Percentiles rank a stretch among this genome's conserved stretches.
Evolutionary conservation across 257 asterid species (phyloP).

Genomic region (Fraxinus pennsylvanica): DNA sequence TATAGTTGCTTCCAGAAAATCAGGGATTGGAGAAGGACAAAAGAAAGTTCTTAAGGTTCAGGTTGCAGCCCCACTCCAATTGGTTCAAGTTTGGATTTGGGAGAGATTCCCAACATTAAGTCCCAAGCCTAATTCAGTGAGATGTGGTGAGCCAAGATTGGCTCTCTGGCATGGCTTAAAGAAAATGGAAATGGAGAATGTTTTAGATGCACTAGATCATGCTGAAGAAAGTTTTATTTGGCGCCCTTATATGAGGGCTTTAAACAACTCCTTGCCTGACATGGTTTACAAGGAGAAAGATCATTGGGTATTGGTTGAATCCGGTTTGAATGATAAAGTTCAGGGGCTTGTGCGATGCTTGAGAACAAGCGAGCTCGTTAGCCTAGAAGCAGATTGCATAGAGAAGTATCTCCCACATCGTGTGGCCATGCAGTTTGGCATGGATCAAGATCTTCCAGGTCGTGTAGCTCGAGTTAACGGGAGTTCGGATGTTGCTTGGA

Average conservation of each 20-base stretch:
- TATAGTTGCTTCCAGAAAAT: not conserved
- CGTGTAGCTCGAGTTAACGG: conserved; percentile 1
- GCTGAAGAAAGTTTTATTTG: conserved; percentile 23
- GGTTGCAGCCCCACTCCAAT: conserved; percentile 24
- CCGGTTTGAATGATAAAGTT: conserved; percentile 16
- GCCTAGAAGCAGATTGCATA: conserved; percentile 34
- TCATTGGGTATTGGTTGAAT: conserved; percentile 15
- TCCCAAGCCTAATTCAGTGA: conserved; percentile 14
- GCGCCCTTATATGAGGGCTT: conserved; percentile 35
- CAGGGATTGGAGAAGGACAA: not conserved
- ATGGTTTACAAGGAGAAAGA: conserved; percentile 20
- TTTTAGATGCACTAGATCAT: conserved; percentile 9
- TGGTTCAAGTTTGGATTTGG: conserved; percentile 51
- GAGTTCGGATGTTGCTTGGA: conserved; percentile 33
- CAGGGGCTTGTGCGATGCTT: conserved; percentile 23
- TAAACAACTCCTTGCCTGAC: not conserved
- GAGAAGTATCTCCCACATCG: conserved; percentile 51
- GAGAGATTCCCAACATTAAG: conserved; percentile 39
- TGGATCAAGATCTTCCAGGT: conserved; percentile 49
- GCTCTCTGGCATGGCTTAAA: conserved; percentile 36
- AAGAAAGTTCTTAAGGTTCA: not conserved
- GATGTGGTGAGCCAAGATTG: conserved; percentile 28
- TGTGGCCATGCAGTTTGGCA: conserved; percentile 51
- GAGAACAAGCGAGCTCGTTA: conserved; percentile 36
- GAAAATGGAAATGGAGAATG: not conserved